These are phyloP conservation scores for Cardamine occulta DNA, from an alignment of 345 rosid genomes.

Conservation along the genomic window DNA sequence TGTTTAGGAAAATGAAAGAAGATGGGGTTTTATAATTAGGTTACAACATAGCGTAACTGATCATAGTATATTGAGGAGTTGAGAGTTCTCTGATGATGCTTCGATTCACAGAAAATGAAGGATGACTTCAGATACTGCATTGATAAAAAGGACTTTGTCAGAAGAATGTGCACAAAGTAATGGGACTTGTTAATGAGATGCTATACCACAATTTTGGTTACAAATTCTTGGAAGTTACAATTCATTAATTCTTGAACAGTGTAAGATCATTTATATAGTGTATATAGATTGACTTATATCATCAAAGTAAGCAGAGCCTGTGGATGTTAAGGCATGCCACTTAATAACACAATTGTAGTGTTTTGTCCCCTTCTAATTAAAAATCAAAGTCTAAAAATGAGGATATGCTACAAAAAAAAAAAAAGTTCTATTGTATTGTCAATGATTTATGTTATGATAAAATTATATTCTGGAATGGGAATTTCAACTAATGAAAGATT, in stretches of 20 bases:
- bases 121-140: background rate
- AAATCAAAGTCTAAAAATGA: background rate
- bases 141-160: background rate
- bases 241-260: background rate
- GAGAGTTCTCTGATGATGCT: background rate
- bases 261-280: background rate
- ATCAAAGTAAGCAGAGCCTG: background rate
- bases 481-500: too few species aligned
- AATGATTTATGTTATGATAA: too few species aligned
- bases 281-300: background rate
- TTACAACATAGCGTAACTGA: background rate
- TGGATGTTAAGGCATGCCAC: constrained; percentile 1
- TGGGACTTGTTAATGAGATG: constrained; percentile 3
- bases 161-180: background rate
- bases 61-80: background rate
- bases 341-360: background rate
- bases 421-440: background rate
- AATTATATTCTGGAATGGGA: too few species aligned
- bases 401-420: background rate
- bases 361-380: constrained; percentile 10
- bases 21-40: constrained; percentile 26
- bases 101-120: background rate
- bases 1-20: constrained; percentile 39
- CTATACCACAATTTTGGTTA: background rate
- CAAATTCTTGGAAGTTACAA: background rate